phyloP scores from a whole-genome alignment of 768 basidiomycete species.

The Boletus reticuloceps region DNA sequence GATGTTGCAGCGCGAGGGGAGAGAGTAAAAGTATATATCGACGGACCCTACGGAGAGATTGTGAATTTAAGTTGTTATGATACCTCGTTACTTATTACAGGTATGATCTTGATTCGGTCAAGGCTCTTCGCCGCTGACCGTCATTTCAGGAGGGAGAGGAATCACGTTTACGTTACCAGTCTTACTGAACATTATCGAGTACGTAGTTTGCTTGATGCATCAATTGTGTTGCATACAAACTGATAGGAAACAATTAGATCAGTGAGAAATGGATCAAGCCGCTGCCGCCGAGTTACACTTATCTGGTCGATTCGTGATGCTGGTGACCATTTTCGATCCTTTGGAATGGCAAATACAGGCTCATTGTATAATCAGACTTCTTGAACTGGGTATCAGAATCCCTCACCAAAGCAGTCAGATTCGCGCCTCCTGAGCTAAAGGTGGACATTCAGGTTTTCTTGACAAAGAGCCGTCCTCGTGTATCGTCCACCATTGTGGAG shows the following conservation, averaged over 20 bases:
- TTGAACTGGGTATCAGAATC: conserved; percentile 11
- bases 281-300: conserved; percentile 36
- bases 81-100: conserved; percentile 47
- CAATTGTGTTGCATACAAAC: neutral
- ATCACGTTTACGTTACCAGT: conserved; percentile 47
- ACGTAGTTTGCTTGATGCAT: conserved; percentile 6
- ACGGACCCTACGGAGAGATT: conserved; percentile 53
- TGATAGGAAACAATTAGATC: neutral
- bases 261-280: conserved; percentile 19
- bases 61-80: conserved; percentile 39
- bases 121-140: neutral
- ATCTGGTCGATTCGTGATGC: conserved; percentile 43
- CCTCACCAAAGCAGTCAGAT: conserved; percentile 11
- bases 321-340: conserved; percentile 23
- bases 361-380: conserved; percentile 3
- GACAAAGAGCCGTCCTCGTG: neutral
- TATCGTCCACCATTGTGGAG: neutral
- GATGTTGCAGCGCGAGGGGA: conserved; percentile 29
- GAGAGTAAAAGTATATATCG: conserved; percentile 47
- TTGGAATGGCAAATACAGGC: neutral
- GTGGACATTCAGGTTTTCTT: conserved; percentile 18
- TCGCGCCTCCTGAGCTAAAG: conserved; percentile 13
- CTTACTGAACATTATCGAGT: conserved; percentile 44
- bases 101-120: conserved; percentile 22
- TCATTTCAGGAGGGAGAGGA: conserved; percentile 45